Evolutionary conservation across 75 land plant species (phyloP).

Genomic region (Sequoiadendron giganteum): DNA sequence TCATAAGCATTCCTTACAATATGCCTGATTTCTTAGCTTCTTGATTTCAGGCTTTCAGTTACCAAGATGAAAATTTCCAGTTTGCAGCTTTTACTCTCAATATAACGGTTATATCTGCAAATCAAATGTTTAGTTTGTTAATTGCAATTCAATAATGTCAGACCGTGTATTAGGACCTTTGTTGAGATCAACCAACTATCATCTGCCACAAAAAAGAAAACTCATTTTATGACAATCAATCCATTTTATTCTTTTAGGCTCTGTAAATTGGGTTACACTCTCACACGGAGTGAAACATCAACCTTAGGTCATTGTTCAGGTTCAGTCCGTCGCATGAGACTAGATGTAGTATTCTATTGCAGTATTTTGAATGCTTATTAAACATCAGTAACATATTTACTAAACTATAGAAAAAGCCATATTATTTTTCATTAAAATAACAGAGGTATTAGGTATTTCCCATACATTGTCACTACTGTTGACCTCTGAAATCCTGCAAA

Average conservation of each 20-base stretch:
- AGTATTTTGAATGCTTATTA: background rate
- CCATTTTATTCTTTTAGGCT: background rate
- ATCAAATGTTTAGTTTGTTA: background rate
- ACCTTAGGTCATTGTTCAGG: background rate
- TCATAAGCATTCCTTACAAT: background rate
- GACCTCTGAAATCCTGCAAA: background rate
- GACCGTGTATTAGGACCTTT: background rate
- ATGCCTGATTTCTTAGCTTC: background rate
- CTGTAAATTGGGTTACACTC: background rate
- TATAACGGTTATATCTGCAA: background rate
- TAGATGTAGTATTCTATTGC: too few relatives aligned
- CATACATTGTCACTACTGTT: background rate
- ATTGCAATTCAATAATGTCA: background rate
- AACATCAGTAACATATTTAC: background rate
- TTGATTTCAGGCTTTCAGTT: background rate
- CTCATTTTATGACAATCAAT: background rate
- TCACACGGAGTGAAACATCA: too few relatives aligned
- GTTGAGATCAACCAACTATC: background rate
- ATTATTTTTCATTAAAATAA: background rate
- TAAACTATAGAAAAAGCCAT: background rate
- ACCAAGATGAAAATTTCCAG: background rate
- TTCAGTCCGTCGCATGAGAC: background rate
- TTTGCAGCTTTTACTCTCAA: background rate
- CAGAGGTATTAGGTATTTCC: background rate
- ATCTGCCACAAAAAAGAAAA: background rate